Base-by-base conservation (phyloP, 768 basidiomycete species). In the Boletus coccyginus region DNA sequence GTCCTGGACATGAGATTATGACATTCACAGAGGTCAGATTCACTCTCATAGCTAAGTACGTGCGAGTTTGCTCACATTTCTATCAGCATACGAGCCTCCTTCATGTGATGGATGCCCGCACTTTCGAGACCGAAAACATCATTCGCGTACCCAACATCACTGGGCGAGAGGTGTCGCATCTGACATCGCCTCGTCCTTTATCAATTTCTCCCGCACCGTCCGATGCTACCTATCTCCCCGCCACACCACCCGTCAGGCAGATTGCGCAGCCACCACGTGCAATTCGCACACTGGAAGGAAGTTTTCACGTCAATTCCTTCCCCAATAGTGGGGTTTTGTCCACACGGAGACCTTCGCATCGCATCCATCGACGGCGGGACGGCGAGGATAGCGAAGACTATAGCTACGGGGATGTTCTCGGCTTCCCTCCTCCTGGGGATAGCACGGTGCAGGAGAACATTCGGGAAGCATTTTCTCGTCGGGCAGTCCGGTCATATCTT, bases 41-140 rank as follows among this genome's bases (percentile, higher is more conserved):
- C 16, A 14, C 31, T 43, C 29, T 56, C 3, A 2, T 29, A n/a
- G 10, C 36, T 5, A 35, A 51, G 17, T 21, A 47, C 31, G 46
- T 33, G 11, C 17, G 4, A 35, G 21, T 52, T 56, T 47, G 12
- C 48, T 63, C 24, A 70, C 58, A 13, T 47, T 46, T 53, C 32
- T 46, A 17, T 21, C 62, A 94, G 90, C 93, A 96, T 67, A 90
- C 90, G 2, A 87, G 82, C 32, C 71, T 88, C 38, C 69, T 96
- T 9, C 94, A 97, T 64, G 77, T 95, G 54, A 76, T 96, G 47
- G 94, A 97, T 65, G 92, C 93, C 5, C 80, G 85, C 44, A 94
- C 92, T 0, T 95, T 95, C 62, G 86, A 92, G 66, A 81, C 81
- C 7, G 86, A 89, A 58, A 85, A 90, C 57, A 78, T 87, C 17